These are phyloP conservation scores for Trichosporon coremiiforme DNA, from an alignment of 1,284 basidiomycete genomes.

Conservation along the genomic window DNA sequence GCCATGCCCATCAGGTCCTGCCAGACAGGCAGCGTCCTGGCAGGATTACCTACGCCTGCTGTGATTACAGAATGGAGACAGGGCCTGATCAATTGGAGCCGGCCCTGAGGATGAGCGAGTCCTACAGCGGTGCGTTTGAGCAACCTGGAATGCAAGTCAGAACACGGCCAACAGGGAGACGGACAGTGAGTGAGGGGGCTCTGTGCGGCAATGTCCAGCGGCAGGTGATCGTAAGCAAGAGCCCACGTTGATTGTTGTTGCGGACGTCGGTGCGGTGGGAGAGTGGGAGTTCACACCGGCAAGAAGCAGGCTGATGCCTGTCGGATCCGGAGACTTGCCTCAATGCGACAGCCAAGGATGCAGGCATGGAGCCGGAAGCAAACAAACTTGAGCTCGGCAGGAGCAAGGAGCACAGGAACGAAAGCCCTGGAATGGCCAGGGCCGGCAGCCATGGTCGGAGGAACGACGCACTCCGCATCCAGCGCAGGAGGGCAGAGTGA, in stretches of 20 bases:
- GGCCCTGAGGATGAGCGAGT: neutral
- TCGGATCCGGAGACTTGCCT: conserved; percentile 3
- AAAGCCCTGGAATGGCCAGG: conserved; percentile 1
- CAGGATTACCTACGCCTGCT: neutral
- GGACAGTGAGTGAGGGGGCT: neutral
- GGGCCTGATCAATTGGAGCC: neutral
- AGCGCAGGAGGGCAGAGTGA: neutral
- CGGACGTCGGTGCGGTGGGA: neutral
- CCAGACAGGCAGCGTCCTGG: neutral
- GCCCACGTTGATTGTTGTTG: neutral
- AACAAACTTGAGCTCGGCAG: neutral
- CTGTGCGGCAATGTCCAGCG: neutral
- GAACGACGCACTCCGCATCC: neutral
- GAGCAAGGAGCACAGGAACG: neutral
- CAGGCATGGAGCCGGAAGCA: neutral
- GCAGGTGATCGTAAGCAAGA: neutral
- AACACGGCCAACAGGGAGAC: neutral
- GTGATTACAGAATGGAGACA: neutral
- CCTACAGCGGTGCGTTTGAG: no score
- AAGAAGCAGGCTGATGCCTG: neutral
- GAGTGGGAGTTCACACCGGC: conserved; percentile 10
- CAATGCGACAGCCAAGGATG: neutral
- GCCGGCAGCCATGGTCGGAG: neutral
- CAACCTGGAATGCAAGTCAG: neutral
- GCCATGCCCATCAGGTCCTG: neutral